Conservation (phyloP, 2,329 filamentous ascomycete species). For the Fusarium sp. region DNA sequence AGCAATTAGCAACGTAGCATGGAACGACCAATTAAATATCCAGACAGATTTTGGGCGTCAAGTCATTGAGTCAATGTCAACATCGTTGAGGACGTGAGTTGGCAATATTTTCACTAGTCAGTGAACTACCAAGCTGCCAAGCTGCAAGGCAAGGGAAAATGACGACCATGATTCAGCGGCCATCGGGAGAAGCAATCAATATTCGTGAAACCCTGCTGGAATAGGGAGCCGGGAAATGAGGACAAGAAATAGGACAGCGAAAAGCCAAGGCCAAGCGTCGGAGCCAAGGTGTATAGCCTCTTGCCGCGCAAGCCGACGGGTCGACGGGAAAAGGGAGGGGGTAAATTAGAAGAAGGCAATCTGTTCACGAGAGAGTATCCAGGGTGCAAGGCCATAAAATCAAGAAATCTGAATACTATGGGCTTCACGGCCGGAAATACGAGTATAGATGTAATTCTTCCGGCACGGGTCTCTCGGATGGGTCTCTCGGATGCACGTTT, state of each 20-base stretch:
- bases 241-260: background rate
- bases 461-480: constrained; percentile 1
- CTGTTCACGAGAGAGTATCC: background rate
- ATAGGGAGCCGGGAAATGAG: background rate
- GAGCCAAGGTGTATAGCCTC: constrained; percentile 4
- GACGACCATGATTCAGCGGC: background rate
- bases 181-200: background rate
- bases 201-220: background rate
- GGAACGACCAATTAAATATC: background rate
- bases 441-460: background rate
- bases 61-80: background rate
- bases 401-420: background rate
- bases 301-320: background rate
- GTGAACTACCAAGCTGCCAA: background rate
- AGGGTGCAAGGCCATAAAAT: no score
- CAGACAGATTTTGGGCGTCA: background rate
- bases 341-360: background rate
- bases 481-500: background rate
- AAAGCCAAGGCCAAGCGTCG: background rate
- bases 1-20: background rate
- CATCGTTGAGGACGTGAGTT: background rate
- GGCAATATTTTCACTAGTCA: background rate
- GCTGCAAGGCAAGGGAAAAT: background rate
- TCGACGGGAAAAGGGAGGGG: background rate
- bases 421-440: background rate